These are phyloP conservation scores for Sporothrix luriei DNA, from an alignment of 2,329 filamentous ascomycete genomes.

Conservation along the genomic window DNA sequence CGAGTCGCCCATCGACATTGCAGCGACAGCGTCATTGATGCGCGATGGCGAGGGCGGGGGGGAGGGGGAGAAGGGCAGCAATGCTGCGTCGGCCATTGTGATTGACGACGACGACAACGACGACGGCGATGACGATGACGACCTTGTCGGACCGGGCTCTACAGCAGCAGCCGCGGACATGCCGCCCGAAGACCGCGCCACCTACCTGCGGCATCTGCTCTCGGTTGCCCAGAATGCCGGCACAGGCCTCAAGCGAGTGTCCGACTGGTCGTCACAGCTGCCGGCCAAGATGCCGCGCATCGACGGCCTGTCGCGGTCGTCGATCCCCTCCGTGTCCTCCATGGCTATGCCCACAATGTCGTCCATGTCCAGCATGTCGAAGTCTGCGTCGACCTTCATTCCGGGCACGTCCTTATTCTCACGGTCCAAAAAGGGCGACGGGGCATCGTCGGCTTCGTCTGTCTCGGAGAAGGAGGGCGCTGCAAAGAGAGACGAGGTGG, in stretches of 20 bases:
- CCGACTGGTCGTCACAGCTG: conserved; percentile 45
- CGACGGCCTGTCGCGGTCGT: conserved; percentile 40
- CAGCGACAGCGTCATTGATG: conserved; percentile 52
- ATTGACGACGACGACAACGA: conserved; percentile 41
- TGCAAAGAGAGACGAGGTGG: not conserved
- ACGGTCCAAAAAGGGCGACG: conserved; percentile 9
- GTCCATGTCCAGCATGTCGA: conserved; percentile 32
- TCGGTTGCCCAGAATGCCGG: conserved; percentile 53
- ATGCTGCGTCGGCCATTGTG: not conserved
- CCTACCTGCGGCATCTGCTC: conserved; percentile 56
- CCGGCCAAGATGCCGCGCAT: conserved; percentile 50
- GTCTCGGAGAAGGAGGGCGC: conserved; percentile 2
- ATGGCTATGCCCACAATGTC: conserved; percentile 36
- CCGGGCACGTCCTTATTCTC: conserved; percentile 16
- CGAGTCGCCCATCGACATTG: conserved; percentile 57
- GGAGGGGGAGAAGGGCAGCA: conserved; percentile 7
- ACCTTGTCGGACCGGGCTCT: conserved; percentile 33
- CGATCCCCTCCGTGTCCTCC: conserved; percentile 41
- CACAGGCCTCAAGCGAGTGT: conserved; percentile 45
- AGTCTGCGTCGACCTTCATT: conserved; percentile 21
- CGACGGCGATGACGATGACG: conserved; percentile 38
- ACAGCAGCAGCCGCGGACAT: conserved; percentile 30
- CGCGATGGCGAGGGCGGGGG: not conserved
- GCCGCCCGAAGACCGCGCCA: conserved; percentile 42
- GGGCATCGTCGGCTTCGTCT: conserved; percentile 6